phyloP scores from a whole-genome alignment of 2,329 filamentous ascomycete genomes.

The Fusarium concolor region DNA sequence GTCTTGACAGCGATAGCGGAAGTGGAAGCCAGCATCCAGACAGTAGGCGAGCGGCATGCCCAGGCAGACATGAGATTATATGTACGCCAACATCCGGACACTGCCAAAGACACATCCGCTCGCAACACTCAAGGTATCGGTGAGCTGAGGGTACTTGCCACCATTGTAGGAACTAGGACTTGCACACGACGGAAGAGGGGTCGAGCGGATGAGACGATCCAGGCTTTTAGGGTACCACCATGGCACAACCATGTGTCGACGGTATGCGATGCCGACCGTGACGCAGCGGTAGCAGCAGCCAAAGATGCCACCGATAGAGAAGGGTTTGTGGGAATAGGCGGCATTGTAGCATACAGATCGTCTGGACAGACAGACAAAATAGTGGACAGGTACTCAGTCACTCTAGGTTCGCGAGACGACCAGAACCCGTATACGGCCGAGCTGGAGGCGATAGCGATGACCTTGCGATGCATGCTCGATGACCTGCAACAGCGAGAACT shows the following conservation, averaged over 20 bases:
- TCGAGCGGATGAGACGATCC: neutral
- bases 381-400: constrained; percentile 24
- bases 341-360: neutral
- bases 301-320: neutral
- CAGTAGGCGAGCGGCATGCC: neutral
- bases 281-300: neutral
- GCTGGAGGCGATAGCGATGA: constrained; percentile 12
- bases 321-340: neutral
- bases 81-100: neutral
- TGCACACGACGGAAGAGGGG: neutral
- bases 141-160: neutral
- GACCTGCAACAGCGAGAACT: constrained; percentile 11
- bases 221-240: neutral
- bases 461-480: constrained; percentile 21
- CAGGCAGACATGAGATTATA: neutral
- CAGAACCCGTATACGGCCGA: constrained; percentile 34
- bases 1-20: neutral
- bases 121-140: neutral
- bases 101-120: neutral
- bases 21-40: neutral
- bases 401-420: constrained; percentile 21
- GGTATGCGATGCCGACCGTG: neutral
- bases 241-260: neutral
- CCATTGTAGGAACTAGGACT: neutral
- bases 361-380: neutral